Percentiles rank a stretch among this genome's conserved stretches.
Evolutionary conservation across 2,329 filamentous ascomycete genomes (phyloP).

Genomic region (Trichophaea hybrida): DNA sequence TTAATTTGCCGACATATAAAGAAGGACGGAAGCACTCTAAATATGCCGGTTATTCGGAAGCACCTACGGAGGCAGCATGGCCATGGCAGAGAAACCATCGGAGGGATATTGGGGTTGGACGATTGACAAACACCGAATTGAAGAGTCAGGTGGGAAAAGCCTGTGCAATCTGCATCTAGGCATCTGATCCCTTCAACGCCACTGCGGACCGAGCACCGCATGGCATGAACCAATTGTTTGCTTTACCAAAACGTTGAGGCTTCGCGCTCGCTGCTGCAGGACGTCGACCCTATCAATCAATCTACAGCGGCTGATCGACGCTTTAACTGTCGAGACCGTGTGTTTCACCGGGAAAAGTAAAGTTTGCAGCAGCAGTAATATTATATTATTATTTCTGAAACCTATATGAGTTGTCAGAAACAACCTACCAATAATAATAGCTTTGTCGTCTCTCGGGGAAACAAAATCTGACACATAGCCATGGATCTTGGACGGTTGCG

Average conservation of each 20-base stretch:
- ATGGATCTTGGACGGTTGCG: not conserved
- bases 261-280: not conserved
- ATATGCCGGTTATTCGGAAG: not conserved
- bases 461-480: not conserved
- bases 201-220: not conserved
- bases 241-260: not conserved
- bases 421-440: not conserved
- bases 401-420: conserved; percentile 4
- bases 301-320: conserved; percentile 6
- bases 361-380: not conserved
- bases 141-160: not conserved
- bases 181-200: not conserved
- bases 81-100: not conserved
- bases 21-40: not conserved
- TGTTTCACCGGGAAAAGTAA: conserved; percentile 3
- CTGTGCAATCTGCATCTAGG: not conserved
- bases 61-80: not conserved
- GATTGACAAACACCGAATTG: not conserved
- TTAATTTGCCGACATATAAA: not conserved
- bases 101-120: not conserved
- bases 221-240: not conserved
- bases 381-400: not conserved
- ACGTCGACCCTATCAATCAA: not conserved
- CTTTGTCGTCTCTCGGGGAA: not conserved
- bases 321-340: not conserved